A percentile compares a stretch with the other conserved stretches of the same genome.
phyloP scores from a whole-genome alignment of 2,329 filamentous ascomycete genomes.

The Penicillium polonicum region DNA sequence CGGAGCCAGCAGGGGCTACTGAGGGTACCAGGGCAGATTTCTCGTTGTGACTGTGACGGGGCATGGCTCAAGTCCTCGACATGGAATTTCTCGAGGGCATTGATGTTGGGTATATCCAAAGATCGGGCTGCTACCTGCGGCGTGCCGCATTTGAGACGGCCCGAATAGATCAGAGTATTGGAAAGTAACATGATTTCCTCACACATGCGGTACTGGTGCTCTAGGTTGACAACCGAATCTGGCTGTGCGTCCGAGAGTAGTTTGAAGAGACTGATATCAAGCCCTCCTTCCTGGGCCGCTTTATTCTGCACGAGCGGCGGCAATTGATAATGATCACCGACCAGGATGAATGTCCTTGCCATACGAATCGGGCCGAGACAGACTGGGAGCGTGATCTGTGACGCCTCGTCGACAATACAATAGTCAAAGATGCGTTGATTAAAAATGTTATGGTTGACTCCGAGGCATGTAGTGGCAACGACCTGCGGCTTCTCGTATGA shows the following conservation, averaged over 20 bases:
- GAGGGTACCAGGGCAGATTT: conserved; percentile 57
- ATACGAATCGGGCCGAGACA: conserved; percentile 92
- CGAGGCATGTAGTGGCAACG: conserved; percentile 91
- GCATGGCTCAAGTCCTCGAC: conserved; percentile 30
- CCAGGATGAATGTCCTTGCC: conserved; percentile 88
- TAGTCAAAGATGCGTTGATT: conserved; percentile 90
- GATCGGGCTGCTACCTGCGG: conserved; percentile 68
- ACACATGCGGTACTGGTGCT: conserved; percentile 98
- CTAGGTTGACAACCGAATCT: conserved; percentile 81
- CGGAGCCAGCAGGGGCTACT: conserved; percentile 69
- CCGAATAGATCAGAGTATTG: conserved; percentile 91
- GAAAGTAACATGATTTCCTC: conserved; percentile 94
- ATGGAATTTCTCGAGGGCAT: conserved; percentile 60
- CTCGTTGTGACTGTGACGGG: conserved; percentile 23
- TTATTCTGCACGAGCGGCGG: conserved; percentile 93
- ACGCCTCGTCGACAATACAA: conserved; percentile 97
- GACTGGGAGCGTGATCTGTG: conserved; percentile 93
- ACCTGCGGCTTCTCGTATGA: conserved; percentile 84
- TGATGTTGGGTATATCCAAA: conserved; percentile 66
- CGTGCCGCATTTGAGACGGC: conserved; percentile 84
- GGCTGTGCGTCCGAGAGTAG: conserved; percentile 86
- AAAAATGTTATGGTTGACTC: conserved; percentile 86
- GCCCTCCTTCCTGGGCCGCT: conserved; percentile 76
- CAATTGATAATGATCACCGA: conserved; percentile 94
- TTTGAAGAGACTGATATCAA: conserved; percentile 93